Percentiles rank a stretch among this genome's conserved stretches.
Conservation (phyloP, 2,329 filamentous ascomycete genomes). For the Aspergillus jensenii region DNA sequence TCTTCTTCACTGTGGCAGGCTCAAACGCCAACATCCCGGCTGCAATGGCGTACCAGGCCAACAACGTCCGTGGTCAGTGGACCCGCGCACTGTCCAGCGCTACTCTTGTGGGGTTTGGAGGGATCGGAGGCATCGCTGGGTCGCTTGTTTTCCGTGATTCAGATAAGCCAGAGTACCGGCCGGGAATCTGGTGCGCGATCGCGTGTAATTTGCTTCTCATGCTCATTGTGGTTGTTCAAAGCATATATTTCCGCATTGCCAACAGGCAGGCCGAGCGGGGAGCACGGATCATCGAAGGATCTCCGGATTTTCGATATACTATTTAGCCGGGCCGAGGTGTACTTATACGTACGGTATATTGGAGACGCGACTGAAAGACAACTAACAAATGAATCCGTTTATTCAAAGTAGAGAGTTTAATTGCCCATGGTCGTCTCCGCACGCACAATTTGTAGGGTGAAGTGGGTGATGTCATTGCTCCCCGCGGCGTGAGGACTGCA, state of each 20-base stretch:
- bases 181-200: slow-evolving; percentile 34
- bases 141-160: slow-evolving; percentile 66
- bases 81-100: slow-evolving; percentile 79
- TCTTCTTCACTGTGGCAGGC: slow-evolving; percentile 72
- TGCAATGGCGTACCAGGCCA: slow-evolving; percentile 76
- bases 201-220: slow-evolving; percentile 36
- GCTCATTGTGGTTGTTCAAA: slow-evolving; percentile 27
- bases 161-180: slow-evolving; percentile 36
- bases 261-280: slow-evolving; percentile 37
- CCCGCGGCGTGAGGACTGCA: too few relatives aligned
- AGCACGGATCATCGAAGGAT: slow-evolving; percentile 35
- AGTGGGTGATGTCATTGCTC: too few relatives aligned
- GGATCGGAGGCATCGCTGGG: slow-evolving; percentile 75
- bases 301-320: slow-evolving; percentile 40
- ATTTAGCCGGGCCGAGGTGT: not conserved
- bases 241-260: slow-evolving; percentile 32
- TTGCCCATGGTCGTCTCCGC: too few relatives aligned
- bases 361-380: too few relatives aligned
- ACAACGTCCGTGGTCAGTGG: slow-evolving; percentile 86
- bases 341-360: not conserved
- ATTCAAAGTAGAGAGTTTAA: too few relatives aligned
- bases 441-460: too few relatives aligned
- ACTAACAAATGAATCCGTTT: too few relatives aligned
- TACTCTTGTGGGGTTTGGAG: slow-evolving; percentile 72
- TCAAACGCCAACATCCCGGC: slow-evolving; percentile 76